Conservation (phyloP, 768 basidiomycete genomes). For the Russula brevipes region DNA sequence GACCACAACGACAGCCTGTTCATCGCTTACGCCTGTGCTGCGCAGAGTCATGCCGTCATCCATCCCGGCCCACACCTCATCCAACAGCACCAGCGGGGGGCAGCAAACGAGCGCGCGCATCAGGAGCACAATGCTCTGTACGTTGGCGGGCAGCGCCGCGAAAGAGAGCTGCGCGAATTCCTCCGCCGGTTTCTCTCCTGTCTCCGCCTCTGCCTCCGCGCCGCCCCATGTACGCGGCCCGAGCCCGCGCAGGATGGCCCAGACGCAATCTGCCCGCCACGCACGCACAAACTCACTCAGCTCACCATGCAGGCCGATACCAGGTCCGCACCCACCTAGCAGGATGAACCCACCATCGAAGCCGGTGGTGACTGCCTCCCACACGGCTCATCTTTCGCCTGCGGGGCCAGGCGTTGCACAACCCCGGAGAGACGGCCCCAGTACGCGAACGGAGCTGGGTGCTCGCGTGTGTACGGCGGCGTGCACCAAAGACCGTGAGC, state of each 20-base stretch:
- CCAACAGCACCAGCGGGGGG: slow-evolving; percentile 73
- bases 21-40: slow-evolving; percentile 48
- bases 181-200: slow-evolving; percentile 26
- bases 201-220: background rate
- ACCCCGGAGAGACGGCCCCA: slow-evolving; percentile 82
- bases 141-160: slow-evolving; percentile 56
- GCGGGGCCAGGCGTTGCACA: slow-evolving; percentile 86
- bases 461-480: slow-evolving; percentile 64
- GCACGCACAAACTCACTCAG: slow-evolving; percentile 36
- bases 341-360: slow-evolving; percentile 62
- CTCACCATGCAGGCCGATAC: slow-evolving; percentile 39
- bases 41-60: slow-evolving; percentile 65
- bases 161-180: slow-evolving; percentile 52
- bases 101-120: slow-evolving; percentile 78
- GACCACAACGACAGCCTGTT: slow-evolving; percentile 79
- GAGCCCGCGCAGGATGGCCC: slow-evolving; percentile 59
- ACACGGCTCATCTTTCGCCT: slow-evolving; percentile 59
- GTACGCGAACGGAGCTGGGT: slow-evolving; percentile 59
- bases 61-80: slow-evolving; percentile 95
- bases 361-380: slow-evolving; percentile 46
- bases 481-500: slow-evolving; percentile 55
- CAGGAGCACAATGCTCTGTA: slow-evolving; percentile 77
- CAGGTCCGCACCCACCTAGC: slow-evolving; percentile 41
- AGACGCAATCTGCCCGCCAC: slow-evolving; percentile 42
- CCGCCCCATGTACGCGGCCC: slow-evolving; percentile 51